A percentile compares a stretch with the other conserved stretches of the same genome.
Conservation (phyloP, 169 alveolate genomes). For the Toxoplasma gondii region DNA sequence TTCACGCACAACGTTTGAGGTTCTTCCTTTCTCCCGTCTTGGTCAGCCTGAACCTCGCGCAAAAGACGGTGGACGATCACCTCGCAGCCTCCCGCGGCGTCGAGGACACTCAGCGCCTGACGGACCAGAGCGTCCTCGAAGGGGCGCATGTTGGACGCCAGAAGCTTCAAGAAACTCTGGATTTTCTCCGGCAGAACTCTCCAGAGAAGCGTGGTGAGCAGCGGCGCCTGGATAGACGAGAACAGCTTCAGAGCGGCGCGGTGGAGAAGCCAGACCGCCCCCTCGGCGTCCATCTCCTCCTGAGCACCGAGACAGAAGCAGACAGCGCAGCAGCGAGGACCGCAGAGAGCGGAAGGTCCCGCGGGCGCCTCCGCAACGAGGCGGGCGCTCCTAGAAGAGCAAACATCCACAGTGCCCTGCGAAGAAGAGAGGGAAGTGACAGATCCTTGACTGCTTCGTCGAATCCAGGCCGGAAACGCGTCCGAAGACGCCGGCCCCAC, state of each 20-base stretch:
- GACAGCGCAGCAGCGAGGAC: background rate
- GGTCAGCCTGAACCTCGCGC: background rate
- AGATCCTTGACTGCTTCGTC: background rate
- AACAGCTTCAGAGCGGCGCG: background rate
- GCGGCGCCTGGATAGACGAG: background rate
- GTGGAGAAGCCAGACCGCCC: conserved; percentile 30
- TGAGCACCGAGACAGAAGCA: background rate
- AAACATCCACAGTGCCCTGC: background rate
- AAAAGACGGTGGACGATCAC: background rate
- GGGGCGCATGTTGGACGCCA: background rate
- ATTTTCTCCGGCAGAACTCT: background rate
- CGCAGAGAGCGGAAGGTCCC: background rate
- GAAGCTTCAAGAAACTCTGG: background rate
- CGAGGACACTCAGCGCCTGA: conserved; percentile 8
- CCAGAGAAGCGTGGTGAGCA: conserved; percentile 3
- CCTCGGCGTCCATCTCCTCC: background rate
- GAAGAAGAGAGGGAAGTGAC: background rate
- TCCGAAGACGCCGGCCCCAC: background rate
- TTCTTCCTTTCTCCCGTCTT: background rate
- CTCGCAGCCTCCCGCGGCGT: background rate
- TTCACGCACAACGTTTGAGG: background rate
- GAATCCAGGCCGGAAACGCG: background rate
- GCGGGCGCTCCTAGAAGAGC: background rate
- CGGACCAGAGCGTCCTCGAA: background rate
- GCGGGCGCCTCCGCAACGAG: no score